Base-by-base conservation (phyloP, 805 yeast species). In the Wickerhamiella lipophila region DNA sequence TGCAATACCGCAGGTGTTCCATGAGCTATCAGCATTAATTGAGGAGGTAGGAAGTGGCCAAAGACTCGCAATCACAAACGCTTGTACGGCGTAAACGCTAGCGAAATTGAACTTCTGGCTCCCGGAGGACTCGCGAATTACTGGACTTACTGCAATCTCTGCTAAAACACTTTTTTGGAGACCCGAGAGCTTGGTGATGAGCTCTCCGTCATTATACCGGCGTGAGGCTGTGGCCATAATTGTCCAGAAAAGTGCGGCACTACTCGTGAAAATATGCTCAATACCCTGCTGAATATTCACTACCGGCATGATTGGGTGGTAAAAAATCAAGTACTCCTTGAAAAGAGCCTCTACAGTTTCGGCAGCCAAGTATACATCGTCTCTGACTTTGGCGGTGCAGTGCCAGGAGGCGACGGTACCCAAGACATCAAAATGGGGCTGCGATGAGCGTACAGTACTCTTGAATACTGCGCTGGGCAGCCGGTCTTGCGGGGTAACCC, bases 1-100 rank as follows among this genome's bases (percentile, higher is more conserved):
- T 3, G 97, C 97, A 42, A 85, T 79, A 0, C 96, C 97, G 19
- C 86, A 81, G 1, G 96, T 85, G 61, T 83, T 85, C 95, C 96
- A 89, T 3, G 95, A 82, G 6, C 95, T 82, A 61, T 92, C 97
- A 0, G 97, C 95, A 64, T 94, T 83, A 42, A 92, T 71, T 0
- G 96, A 87, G 0, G 97, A 86, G 0, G 96, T 85, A 34, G 88
- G 73, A 2, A 96, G 96, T 0, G 97, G 97, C 98, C 97, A 89
- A 62, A 81, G 78, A 0, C 96, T 81, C 64, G 83, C 86, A 1
- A 89, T 68, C 23, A 89, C 66, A 54, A 89, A 81, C 0, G 96
- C 96, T 63, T 89, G 98, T 0, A 89, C 96, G 0, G 95, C 83
- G 60, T 81, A 89, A 0, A 89, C 96, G 19, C 94, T 81, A 3